Evolutionary conservation across 1,284 basidiomycete species (phyloP), one percentile per base, ranked within the genome.

Genomic region (Vanrija sp.): DNA sequence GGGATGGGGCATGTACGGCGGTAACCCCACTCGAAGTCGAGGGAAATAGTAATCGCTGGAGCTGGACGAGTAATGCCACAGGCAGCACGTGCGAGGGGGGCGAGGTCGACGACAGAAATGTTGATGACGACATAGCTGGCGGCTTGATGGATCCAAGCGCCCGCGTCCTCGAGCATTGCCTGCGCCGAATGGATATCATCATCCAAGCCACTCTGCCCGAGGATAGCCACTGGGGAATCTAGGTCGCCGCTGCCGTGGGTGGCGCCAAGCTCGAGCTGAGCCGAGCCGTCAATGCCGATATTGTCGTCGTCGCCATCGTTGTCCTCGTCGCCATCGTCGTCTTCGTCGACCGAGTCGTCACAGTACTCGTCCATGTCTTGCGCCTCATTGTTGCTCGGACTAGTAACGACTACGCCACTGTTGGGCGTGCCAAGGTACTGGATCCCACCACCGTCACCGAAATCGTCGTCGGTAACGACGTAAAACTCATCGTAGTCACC

Each of bases 91-190:
- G 50, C 49, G 5, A 48, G 23, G 5, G 38, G 29, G 4, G 46
- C n/a, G 5, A 55, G 21, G 5, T 55, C 54, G 18, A 44, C 50
- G n/a, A 56, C 23, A 5, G 49, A 46, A 18, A 56, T 6, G 14
- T 46, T 54, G 26, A 54, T 49, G 26, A 34, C 16, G 26, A 53
- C 39, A 18, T 53, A 28, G 44, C 23, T 28, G 21, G 10, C 43
- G 6, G 38, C 21, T 12, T 49, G 54, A 7, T 21, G 49, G 2
- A 55, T 12, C 5, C 9, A n/a, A 12, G 43, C 42, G 16, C 16
- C 38, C 16, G 54, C 25, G 9, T 45, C 39, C 18, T 39, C 44
- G 19, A 56, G 38, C 26, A 52, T 38, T 3, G 46, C 43, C 16
- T 21, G 7, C 5, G 50, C 49, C 5, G 39, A 25, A 10, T 38